Conservation (phyloP, 1,139 yeast genomes). For the Saccharomycopsis hybrid region DNA sequence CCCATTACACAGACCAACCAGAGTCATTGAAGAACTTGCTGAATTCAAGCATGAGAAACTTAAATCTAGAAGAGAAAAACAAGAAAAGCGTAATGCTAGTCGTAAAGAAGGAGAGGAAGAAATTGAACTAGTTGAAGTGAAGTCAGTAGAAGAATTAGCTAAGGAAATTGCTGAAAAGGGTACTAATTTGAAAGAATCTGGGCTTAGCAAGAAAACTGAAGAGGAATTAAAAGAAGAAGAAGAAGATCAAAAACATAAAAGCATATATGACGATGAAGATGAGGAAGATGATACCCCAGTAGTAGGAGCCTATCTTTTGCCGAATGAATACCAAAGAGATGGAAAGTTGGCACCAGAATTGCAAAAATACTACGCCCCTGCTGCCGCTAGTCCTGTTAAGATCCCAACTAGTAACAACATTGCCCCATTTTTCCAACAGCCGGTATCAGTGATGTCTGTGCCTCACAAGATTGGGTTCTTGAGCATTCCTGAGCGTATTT, state of each 20-base stretch:
- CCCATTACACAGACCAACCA: constrained; percentile 63
- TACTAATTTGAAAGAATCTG: background rate
- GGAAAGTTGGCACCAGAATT: constrained; percentile 61
- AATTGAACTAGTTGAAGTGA: constrained; percentile 20
- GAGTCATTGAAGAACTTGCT: constrained; percentile 17
- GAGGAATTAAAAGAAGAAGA: constrained; percentile 21
- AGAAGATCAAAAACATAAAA: constrained; percentile 15
- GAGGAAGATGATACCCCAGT: constrained; percentile 39
- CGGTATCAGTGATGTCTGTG: constrained; percentile 64
- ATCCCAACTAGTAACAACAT: constrained; percentile 32
- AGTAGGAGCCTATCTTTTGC: constrained; percentile 55
- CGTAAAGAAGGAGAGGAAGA: constrained; percentile 21
- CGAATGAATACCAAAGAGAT: constrained; percentile 44
- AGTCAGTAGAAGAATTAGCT: constrained; percentile 13
- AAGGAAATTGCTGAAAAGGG: constrained; percentile 7
- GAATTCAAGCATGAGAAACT: constrained; percentile 7
- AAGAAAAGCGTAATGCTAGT: constrained; percentile 12
- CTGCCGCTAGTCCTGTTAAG: constrained; percentile 27
- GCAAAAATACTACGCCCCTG: constrained; percentile 23
- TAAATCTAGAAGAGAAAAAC: constrained; percentile 10
- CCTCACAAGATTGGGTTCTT: constrained; percentile 75
- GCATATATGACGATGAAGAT: constrained; percentile 21
- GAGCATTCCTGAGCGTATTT: constrained; percentile 69
- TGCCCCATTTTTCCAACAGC: constrained; percentile 65
- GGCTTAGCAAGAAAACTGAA: constrained; percentile 3